These are phyloP conservation scores for Pelargonium nanum DNA, from an alignment of 345 rosid species.

Conservation along the genomic window DNA sequence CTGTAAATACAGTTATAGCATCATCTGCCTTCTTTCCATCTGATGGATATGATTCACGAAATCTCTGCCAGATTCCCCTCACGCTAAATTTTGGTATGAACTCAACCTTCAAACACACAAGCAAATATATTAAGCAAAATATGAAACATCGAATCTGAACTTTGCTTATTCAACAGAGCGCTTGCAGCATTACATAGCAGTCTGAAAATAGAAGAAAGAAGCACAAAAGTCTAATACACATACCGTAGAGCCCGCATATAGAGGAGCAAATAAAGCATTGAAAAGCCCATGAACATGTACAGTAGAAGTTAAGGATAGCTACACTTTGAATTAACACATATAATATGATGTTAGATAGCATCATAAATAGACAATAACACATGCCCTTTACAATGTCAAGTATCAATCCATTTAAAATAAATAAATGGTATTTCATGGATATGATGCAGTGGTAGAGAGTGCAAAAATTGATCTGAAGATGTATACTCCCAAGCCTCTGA, in stretches of 20 bases:
- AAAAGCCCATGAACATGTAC: conserved; percentile 92
- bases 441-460: conserved; percentile 96
- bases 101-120: conserved; percentile 58
- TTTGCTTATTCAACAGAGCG: not conserved
- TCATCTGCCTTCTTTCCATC: conserved; percentile 41
- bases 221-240: conserved; percentile 4
- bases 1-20: conserved; percentile 80
- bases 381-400: not conserved
- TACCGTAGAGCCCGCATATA: conserved; percentile 77
- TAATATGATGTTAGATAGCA: conserved; percentile 1
- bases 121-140: conserved; percentile 8
- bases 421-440: conserved; percentile 25
- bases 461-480: conserved; percentile 72
- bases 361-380: not conserved
- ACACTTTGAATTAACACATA: not conserved
- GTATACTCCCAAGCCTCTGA: conserved; percentile 86
- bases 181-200: not conserved
- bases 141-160: not conserved
- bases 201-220: conserved; percentile 4
- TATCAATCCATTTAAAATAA: not conserved
- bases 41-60: conserved; percentile 69
- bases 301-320: conserved; percentile 37
- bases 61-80: conserved; percentile 87
- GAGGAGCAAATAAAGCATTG: conserved; percentile 80
- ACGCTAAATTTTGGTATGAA: conserved; percentile 93